Conservation (phyloP, 306 rosid genomes). For the Prosopis cineraria region DNA sequence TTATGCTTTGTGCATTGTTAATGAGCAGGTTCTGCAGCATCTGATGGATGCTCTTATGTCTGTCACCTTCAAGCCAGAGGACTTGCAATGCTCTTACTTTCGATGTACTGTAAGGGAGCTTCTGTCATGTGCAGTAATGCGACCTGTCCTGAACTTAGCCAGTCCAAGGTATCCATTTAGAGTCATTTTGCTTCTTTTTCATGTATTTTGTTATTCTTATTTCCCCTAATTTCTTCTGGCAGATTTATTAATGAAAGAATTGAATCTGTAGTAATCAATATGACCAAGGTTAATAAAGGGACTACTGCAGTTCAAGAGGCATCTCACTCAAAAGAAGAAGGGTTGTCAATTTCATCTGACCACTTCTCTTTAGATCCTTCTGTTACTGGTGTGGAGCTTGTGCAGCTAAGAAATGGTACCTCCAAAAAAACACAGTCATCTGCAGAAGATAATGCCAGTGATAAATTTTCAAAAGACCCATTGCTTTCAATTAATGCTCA, state of each 20-base stretch:
- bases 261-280: conserved; percentile 71
- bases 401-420: conserved; percentile 67
- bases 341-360: conserved; percentile 55
- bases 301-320: conserved; percentile 42
- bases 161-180: conserved; percentile 69
- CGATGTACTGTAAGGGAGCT: conserved; percentile 88
- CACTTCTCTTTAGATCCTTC: conserved; percentile 81
- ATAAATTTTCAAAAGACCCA: conserved; percentile 72
- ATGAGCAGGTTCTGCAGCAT: conserved; percentile 90
- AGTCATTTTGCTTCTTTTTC: conserved; percentile 30
- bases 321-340: conserved; percentile 59
- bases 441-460: conserved; percentile 41
- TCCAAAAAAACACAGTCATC: conserved; percentile 46
- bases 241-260: conserved; percentile 96
- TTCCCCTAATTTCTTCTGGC: conserved; percentile 43
- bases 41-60: conserved; percentile 87
- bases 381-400: conserved; percentile 88
- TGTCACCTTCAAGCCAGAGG: conserved; percentile 74
- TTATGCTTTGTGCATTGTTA: conserved; percentile 37
- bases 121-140: conserved; percentile 93
- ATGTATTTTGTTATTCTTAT: conserved; percentile 35
- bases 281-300: conserved; percentile 64
- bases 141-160: conserved; percentile 87
- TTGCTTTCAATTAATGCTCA: conserved; percentile 74
- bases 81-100: conserved; percentile 84